These are phyloP conservation scores for Kurtzmaniella quercitrusa DNA, from an alignment of 1,139 yeast genomes.

Conservation along the genomic window DNA sequence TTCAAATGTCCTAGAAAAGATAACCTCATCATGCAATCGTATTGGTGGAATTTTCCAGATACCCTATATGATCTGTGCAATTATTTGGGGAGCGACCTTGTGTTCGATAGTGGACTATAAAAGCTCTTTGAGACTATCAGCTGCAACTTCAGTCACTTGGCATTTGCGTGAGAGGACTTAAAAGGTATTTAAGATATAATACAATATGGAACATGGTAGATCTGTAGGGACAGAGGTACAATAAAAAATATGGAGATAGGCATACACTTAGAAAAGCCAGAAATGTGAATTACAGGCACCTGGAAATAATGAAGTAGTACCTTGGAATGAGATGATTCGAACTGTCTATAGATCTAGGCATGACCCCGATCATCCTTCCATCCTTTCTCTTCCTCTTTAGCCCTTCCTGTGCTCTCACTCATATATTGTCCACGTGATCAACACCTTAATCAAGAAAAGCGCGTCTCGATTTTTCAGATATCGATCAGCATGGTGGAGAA, in stretches of 20 bases:
- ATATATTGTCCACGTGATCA: not conserved
- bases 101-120: not conserved
- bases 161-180: too few relatives aligned
- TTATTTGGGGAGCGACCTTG: conserved; percentile 25
- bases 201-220: too few relatives aligned
- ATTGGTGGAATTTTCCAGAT: conserved; percentile 37
- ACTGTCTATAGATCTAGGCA: too few relatives aligned
- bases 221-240: too few relatives aligned
- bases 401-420: not conserved
- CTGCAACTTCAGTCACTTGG: not conserved
- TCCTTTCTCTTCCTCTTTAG: not conserved
- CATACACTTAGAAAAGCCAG: too few relatives aligned
- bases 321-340: too few relatives aligned
- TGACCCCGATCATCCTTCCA: too few relatives aligned
- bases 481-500: conserved; percentile 10
- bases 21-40: conserved; percentile 37
- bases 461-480: not conserved
- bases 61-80: conserved; percentile 42
- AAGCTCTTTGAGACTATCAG: not conserved
- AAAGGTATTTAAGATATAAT: too few relatives aligned
- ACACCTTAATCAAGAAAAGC: not conserved
- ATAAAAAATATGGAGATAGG: too few relatives aligned
- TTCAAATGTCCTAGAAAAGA: conserved; percentile 64
- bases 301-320: too few relatives aligned
- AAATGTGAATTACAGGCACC: too few relatives aligned